Evolutionary conservation across 768 basidiomycete species (phyloP).

Genomic region (Kwoniella europaea): DNA sequence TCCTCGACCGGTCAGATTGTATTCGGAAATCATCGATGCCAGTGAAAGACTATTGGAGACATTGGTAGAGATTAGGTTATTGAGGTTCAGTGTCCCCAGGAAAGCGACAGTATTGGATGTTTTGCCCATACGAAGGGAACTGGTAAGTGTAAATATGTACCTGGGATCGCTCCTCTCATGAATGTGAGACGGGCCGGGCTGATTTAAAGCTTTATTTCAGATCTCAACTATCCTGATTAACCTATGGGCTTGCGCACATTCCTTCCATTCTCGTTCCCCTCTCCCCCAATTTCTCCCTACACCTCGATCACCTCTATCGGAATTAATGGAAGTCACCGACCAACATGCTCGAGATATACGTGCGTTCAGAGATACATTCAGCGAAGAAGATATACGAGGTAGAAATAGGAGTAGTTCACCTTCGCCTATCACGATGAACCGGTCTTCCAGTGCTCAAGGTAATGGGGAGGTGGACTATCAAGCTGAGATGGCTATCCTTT

Average conservation of each 20-base stretch:
- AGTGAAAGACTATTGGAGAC: constrained; percentile 43
- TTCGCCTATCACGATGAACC: background rate
- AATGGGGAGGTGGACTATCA: constrained; percentile 3
- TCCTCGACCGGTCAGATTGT: constrained; percentile 52
- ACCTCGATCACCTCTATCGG: constrained; percentile 46
- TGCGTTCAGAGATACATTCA: constrained; percentile 15
- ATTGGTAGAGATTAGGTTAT: constrained; percentile 44
- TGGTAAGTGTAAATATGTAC: constrained; percentile 30
- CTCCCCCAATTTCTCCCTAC: constrained; percentile 57
- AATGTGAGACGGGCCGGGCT: background rate
- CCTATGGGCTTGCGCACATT: constrained; percentile 54
- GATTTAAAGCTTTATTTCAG: constrained; percentile 15
- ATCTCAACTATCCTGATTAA: constrained; percentile 54
- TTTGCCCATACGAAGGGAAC: constrained; percentile 51
- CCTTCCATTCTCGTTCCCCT: constrained; percentile 53
- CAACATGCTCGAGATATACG: constrained; percentile 36
- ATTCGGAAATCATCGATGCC: constrained; percentile 46
- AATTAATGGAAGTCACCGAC: constrained; percentile 48
- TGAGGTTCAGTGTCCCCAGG: constrained; percentile 54
- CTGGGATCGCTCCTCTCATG: background rate
- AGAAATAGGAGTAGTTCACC: constrained; percentile 16
- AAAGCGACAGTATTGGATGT: constrained; percentile 56
- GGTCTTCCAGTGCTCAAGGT: constrained; percentile 9
- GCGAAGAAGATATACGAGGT: constrained; percentile 1
- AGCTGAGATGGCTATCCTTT: constrained; percentile 51